Evolutionary conservation across 345 rosid genomes (phyloP), one percentile per base, ranked within the genome.

Genomic region (Turnera subulata): DNA sequence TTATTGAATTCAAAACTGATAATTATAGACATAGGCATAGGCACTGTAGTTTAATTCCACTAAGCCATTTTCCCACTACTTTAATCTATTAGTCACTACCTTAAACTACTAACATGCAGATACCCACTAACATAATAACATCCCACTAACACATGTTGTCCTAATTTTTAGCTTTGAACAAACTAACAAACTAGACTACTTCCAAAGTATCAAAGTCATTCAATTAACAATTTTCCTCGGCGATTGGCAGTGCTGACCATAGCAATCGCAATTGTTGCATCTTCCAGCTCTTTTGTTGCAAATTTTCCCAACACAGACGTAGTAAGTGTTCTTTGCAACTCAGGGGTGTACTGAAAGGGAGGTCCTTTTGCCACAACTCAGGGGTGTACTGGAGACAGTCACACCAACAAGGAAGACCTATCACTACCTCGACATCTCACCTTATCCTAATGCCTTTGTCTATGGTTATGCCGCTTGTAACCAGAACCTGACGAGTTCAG

Each of bases 361-460:
- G 81, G 77, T 49, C 84, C 83, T 13, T 84, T 81, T 44, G 64
- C 23, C 3, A 33, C 16, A 7, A 81, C 82, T 53, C 63, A 77
- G 15, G 64, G 25, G 15, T 75, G 57, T 24, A 72, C 75, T 56
- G 18, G 65, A 69, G 58, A 50, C 33, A 1, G 51, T 1, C 14
- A 76, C 78, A 29, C 68, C 86, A 0, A 44, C 67, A 1, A 42
- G 58, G 37, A 63, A 45, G 32, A 77, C 54, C 14, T 67, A 66
- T 52, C 70, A 77, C 58, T 79, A 56, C 76, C 54, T 43, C 83
- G 73, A 67, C 76, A 76, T 81, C 18, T 81, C 83, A 33, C 85
- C 87, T 6, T 78, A 79, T 64, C 87, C 85, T 16, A 81, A 81
- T 49, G 82, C 83, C 11, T 72, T 73, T 46, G 86, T 83, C 44